phyloP scores from a whole-genome alignment of 1,284 basidiomycete genomes.

The Ceraceosorus guamensis region DNA sequence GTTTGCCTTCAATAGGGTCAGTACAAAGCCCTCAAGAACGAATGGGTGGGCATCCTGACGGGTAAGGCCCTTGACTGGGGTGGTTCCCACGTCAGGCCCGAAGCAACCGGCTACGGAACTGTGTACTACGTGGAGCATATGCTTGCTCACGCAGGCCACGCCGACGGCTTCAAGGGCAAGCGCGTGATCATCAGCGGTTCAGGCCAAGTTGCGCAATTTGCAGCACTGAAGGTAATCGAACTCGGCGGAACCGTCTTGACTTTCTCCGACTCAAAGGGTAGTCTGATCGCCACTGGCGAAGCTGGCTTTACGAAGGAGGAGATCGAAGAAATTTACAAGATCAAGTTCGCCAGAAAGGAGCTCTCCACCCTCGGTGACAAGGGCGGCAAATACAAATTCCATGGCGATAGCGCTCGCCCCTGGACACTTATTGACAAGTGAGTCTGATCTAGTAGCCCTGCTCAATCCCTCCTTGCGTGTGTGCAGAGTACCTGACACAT shows the following conservation, averaged over 20 bases:
- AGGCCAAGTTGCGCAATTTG: constrained; percentile 69
- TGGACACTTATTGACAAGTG: constrained; percentile 63
- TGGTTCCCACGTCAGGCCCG: constrained; percentile 34
- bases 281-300: constrained; percentile 57
- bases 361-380: constrained; percentile 26
- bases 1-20: too few species aligned
- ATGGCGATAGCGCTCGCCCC: constrained; percentile 55
- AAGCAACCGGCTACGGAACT: constrained; percentile 60
- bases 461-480: not conserved
- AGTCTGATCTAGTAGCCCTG: not conserved
- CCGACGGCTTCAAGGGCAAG: constrained; percentile 53
- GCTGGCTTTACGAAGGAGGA: constrained; percentile 51
- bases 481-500: constrained; percentile 33
- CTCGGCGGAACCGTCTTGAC: constrained; percentile 67
- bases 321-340: constrained; percentile 50
- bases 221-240: constrained; percentile 71
- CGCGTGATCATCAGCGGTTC: constrained; percentile 63
- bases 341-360: constrained; percentile 63
- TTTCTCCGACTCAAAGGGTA: constrained; percentile 71
- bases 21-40: constrained; percentile 68
- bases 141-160: constrained; percentile 49
- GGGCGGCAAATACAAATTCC: constrained; percentile 22
- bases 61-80: constrained; percentile 70
- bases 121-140: constrained; percentile 71
- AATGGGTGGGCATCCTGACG: constrained; percentile 69